Conservation (phyloP, 805 yeast species). For the Kazachstania africana region DNA sequence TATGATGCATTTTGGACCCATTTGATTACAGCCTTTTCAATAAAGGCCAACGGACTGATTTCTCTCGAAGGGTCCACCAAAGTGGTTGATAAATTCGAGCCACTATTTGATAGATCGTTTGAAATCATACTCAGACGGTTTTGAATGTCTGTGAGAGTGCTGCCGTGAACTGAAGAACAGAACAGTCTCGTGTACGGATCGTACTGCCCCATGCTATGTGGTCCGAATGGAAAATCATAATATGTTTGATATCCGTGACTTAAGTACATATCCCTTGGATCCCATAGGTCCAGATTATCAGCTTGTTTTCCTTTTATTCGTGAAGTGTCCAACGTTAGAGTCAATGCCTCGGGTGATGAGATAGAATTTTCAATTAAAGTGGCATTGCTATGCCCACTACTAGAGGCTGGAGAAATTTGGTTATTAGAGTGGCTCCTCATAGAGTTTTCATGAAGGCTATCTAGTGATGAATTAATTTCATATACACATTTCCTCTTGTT, state of each 20-base stretch:
- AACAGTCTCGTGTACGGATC: slow-evolving; percentile 9
- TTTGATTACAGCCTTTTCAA: slow-evolving; percentile 11
- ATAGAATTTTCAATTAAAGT: background rate
- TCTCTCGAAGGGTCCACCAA: slow-evolving; percentile 3
- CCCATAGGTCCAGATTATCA: slow-evolving; percentile 5
- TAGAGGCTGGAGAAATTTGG: background rate
- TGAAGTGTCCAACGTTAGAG: background rate
- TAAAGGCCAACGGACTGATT: slow-evolving; percentile 7
- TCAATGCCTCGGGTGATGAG: background rate
- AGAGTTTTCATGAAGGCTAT: background rate
- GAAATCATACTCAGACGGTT: slow-evolving; percentile 1
- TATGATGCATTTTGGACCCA: slow-evolving; percentile 6
- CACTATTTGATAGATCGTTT: background rate
- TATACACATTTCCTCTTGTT: slow-evolving; percentile 7
- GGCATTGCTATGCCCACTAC: background rate
- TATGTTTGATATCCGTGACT: slow-evolving; percentile 8
- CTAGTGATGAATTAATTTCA: slow-evolving; percentile 1
- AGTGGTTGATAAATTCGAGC: slow-evolving; percentile 1
- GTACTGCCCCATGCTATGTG: slow-evolving; percentile 8
- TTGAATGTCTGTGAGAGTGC: slow-evolving; percentile 8
- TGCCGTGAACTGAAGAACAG: slow-evolving; percentile 10
- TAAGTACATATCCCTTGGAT: slow-evolving; percentile 10
- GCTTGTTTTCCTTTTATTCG: background rate
- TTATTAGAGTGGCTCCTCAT: background rate
- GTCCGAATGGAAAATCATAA: slow-evolving; percentile 9